A percentile compares a stretch with the other conserved stretches of the same genome.
These are phyloP conservation scores for Scheffersomyces quercinus DNA, from an alignment of 1,139 yeast species.

Conservation along the genomic window DNA sequence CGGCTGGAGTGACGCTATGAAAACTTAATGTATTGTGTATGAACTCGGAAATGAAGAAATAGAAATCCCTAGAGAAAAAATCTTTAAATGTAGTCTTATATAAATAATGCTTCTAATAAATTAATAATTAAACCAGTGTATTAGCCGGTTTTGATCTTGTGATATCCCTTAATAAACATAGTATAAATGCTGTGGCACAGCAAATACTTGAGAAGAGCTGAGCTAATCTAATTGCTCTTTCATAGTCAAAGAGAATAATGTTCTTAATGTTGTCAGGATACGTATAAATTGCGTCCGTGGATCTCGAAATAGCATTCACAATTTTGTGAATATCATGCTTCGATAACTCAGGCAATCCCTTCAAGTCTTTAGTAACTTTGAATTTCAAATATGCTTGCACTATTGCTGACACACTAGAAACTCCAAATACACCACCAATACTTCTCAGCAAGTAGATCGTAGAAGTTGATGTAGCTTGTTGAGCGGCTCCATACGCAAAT, in stretches of 20 bases:
- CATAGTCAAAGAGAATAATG: conserved; percentile 19
- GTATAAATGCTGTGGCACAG: conserved; percentile 20
- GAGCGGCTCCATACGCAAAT: conserved; percentile 28
- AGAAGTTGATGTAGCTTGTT: conserved; percentile 40
- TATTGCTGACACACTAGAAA: conserved; percentile 33
- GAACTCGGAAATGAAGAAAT: too few species aligned
- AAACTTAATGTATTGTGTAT: background rate
- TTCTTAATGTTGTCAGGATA: conserved; percentile 13
- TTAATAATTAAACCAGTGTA: too few species aligned
- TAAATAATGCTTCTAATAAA: too few species aligned
- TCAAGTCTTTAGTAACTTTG: conserved; percentile 15
- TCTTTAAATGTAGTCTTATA: too few species aligned
- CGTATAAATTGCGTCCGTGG: conserved; percentile 17
- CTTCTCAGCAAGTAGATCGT: conserved; percentile 39
- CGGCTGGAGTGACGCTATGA: conserved; percentile 19
- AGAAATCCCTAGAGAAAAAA: too few species aligned
- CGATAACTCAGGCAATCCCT: conserved; percentile 7
- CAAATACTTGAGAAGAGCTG: conserved; percentile 20
- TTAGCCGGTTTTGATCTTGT: conserved; percentile 1
- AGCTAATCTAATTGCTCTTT: conserved; percentile 20
- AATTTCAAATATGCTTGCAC: conserved; percentile 20
- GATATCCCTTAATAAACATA: conserved; percentile 12
- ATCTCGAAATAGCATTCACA: conserved; percentile 15
- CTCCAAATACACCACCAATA: conserved; percentile 44
- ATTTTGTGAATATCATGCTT: conserved; percentile 14